Evolutionary conservation across 768 basidiomycete genomes (phyloP), one percentile per base, ranked within the genome.

Genomic region (Lentinula sp.): DNA sequence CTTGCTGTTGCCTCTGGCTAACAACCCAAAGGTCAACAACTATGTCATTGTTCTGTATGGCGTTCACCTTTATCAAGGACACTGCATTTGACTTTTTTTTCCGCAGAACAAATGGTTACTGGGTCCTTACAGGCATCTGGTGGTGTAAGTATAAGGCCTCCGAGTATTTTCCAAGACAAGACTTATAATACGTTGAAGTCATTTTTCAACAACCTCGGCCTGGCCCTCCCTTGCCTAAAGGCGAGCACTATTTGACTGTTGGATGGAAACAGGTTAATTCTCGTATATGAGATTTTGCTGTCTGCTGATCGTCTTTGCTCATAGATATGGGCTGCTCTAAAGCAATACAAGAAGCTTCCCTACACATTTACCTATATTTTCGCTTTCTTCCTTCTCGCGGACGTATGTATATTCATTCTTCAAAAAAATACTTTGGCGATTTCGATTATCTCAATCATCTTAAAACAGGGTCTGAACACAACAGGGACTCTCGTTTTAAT

Each of bases 121-220:
- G 88, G 91, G 88, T 95, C 10, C 50, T 93, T 0, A 77, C 80
- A 8, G 92, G 91, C 7, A 85, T 93, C 53, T 94, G 93, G 85
- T 95, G 93, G 93, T 92, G 90, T 91, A 73, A 52, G 87, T 73
- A 1, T 42, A 46, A 41, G 28, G 12, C 20, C 15, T 4, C 39
- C 7, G 7, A 35, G 33, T 28, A 9, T 16, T 16, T 54, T 28
- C 28, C 32, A 41, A 36, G 9, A 56, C 4, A 2, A 36, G 7
- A 28, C 43, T 1, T 12, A 43, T 33, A 35, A 54, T 48, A 23
- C 9, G 10, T 16, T 52, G 10, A 57, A 92, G 91, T 94, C 65
- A 81, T 93, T 54, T 93, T 85, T 70, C 93, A 95, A 69, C 82
- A 90, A 67, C 89, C 86, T n/a, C 85, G 93, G 8, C 87, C 89